Conservation (phyloP, 306 rosid genomes). For the Astragalus glycyphyllos region DNA sequence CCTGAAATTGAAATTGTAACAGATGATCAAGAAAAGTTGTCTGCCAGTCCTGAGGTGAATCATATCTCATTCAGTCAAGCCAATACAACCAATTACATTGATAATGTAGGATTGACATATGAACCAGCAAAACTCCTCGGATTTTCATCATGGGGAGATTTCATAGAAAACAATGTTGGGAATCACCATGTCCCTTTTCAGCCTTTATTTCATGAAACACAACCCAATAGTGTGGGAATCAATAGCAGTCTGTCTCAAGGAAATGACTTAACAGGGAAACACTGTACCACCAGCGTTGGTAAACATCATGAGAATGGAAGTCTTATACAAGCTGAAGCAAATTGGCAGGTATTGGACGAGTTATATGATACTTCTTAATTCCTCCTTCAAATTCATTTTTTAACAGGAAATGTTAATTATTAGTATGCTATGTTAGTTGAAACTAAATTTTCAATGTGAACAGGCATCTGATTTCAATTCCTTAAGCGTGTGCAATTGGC, state of each 20-base stretch:
- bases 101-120: slow-evolving; percentile 43
- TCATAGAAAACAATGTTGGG: slow-evolving; percentile 50
- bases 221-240: slow-evolving; percentile 42
- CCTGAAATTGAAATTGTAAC: slow-evolving; percentile 38
- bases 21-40: slow-evolving; percentile 63
- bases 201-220: slow-evolving; percentile 54
- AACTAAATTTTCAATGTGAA: slow-evolving; percentile 38
- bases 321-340: slow-evolving; percentile 53
- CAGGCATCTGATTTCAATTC: slow-evolving; percentile 56
- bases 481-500: slow-evolving; percentile 47
- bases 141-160: slow-evolving; percentile 53
- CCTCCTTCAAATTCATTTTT: slow-evolving; percentile 30
- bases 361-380: slow-evolving; percentile 16
- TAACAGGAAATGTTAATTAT: too few relatives aligned
- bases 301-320: slow-evolving; percentile 46
- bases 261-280: slow-evolving; percentile 46
- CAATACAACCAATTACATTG: slow-evolving; percentile 46
- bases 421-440: background rate
- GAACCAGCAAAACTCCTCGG: slow-evolving; percentile 51
- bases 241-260: slow-evolving; percentile 58
- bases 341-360: slow-evolving; percentile 64
- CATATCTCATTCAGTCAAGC: slow-evolving; percentile 52
- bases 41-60: slow-evolving; percentile 51
- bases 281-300: slow-evolving; percentile 45
- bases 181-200: slow-evolving; percentile 54